phyloP scores from a whole-genome alignment of 805 yeast genomes.

The Priceomyces castillae region DNA sequence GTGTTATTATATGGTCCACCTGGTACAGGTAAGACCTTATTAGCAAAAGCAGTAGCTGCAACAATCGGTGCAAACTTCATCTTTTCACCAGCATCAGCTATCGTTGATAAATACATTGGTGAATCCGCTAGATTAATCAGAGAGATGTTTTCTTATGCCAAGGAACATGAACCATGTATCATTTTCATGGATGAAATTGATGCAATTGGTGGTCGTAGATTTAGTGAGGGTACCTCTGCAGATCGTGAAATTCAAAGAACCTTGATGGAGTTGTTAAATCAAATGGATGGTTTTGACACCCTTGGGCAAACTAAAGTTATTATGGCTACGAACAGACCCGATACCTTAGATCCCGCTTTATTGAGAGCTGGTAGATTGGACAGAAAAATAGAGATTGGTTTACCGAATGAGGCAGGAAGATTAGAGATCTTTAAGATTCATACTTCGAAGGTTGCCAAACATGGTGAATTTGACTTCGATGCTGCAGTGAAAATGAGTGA shows the following conservation, averaged over 20 bases:
- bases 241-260: constrained; percentile 99
- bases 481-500: constrained; percentile 98
- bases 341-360: constrained; percentile 94
- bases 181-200: constrained; percentile 98
- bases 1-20: constrained; percentile 97
- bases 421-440: constrained; percentile 93
- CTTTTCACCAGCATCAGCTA: constrained; percentile 97
- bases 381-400: constrained; percentile 90
- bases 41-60: constrained; percentile 98
- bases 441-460: constrained; percentile 76
- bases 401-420: constrained; percentile 96
- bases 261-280: constrained; percentile 92
- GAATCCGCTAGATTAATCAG: constrained; percentile 95
- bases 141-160: constrained; percentile 97
- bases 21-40: constrained; percentile 94
- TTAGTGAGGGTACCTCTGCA: constrained; percentile 96
- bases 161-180: constrained; percentile 96
- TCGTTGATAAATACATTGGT: constrained; percentile 97
- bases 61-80: constrained; percentile 97
- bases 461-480: constrained; percentile 96
- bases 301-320: constrained; percentile 95
- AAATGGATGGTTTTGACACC: constrained; percentile 98
- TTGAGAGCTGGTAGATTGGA: constrained; percentile 97
- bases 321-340: constrained; percentile 99
- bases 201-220: constrained; percentile 98